Evolutionary conservation across 371 early-diverging fungal species (phyloP), one percentile per base, ranked within the genome.

Genomic region (Mucor plumbeus): DNA sequence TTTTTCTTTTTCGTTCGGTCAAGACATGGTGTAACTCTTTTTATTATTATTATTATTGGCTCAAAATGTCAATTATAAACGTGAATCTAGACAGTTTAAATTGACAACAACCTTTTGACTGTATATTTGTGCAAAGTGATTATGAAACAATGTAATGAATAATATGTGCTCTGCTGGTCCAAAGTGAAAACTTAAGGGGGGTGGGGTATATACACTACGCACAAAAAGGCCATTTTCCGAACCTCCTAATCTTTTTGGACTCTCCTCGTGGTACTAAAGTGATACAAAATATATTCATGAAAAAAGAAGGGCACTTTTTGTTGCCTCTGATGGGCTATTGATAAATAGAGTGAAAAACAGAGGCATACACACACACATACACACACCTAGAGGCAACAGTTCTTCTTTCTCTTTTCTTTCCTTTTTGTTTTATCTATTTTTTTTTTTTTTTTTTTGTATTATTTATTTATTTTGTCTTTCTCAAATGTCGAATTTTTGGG

Each of bases 191-290:
- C 47, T 39, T n/a, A 61, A 61, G 48, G 61, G 61, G 50, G 21
- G 2, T 4, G 50, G 21, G 48, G 50, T 10, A 1, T 26, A 26
- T 26, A 26, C 3, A 26, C 26, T 26, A 26, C 26, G 26, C 3
- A 26, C 26, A 26, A 26, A 26, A 26, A 26, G 26, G 26, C 50
- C 26, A 26, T 21, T 48, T 64, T 39, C 61, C 61, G 61, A 67
- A 54, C 17, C 38, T 61, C 68, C 62, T 48, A 54, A 56, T 50
- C 50, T 50, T 50, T 50, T 26, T 62, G 57, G 56, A 58, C 57
- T 62, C 26, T 44, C 67, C 59, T 62, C 62, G 66, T 70, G 65
- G 62, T 62, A 65, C 70, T 4, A 39, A 39, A 67, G 68, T 67
- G 57, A 67, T 62, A 67, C 68, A 67, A 62, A 62, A 62, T 62